Evolutionary conservation across 169 alveolate species (phyloP).

Genomic region (Plasmodium berghei): DNA sequence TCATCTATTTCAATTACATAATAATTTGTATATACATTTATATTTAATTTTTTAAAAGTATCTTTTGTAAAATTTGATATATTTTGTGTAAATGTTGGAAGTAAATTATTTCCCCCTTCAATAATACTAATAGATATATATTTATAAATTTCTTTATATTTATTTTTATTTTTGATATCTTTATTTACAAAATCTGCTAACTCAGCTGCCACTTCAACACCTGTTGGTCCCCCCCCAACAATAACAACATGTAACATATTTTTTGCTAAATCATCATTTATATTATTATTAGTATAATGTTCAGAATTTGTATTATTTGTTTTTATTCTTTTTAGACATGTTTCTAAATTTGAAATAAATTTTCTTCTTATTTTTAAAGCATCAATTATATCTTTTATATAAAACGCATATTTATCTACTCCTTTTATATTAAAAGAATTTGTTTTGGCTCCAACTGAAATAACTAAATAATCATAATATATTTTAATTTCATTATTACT

Average conservation of each 20-base stretch:
- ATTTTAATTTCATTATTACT: slow-evolving; percentile 48
- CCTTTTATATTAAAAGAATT: slow-evolving; percentile 84
- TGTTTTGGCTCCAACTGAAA: slow-evolving; percentile 85
- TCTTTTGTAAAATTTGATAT: slow-evolving; percentile 78
- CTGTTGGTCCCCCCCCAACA: slow-evolving; percentile 89
- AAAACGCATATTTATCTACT: slow-evolving; percentile 83
- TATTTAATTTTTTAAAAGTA: slow-evolving; percentile 66
- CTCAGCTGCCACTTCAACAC: slow-evolving; percentile 86
- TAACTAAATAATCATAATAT: slow-evolving; percentile 79
- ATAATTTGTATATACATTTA: slow-evolving; percentile 78
- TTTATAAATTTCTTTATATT: slow-evolving; percentile 62
- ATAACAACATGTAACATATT: slow-evolving; percentile 78
- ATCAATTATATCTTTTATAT: slow-evolving; percentile 83
- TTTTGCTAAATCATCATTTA: neutral
- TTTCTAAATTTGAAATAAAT: slow-evolving; percentile 76
- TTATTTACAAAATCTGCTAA: slow-evolving; percentile 79
- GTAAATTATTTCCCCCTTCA: slow-evolving; percentile 82
- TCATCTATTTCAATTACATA: slow-evolving; percentile 79
- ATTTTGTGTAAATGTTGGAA: slow-evolving; percentile 79
- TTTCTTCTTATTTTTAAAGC: slow-evolving; percentile 78
- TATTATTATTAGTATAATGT: neutral
- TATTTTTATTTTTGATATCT: slow-evolving; percentile 54
- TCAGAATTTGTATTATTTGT: slow-evolving; percentile 64
- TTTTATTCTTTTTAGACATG: slow-evolving; percentile 15
- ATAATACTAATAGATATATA: slow-evolving; percentile 80